phyloP scores from a whole-genome alignment of 1,139 yeast genomes.

The Suhomyces ambrosiae region DNA sequence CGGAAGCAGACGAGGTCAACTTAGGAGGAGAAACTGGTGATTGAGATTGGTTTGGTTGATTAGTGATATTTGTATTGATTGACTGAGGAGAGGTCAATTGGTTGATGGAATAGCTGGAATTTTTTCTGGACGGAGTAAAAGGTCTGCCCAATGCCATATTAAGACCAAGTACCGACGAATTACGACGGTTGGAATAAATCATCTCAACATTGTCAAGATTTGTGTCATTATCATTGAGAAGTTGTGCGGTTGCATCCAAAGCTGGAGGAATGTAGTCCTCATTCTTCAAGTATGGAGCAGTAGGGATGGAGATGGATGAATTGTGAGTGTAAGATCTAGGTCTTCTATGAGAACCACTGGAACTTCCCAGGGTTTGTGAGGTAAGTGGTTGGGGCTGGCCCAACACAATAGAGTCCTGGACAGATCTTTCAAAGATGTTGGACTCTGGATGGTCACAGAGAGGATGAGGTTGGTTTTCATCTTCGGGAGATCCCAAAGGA shows the following conservation, averaged over 20 bases:
- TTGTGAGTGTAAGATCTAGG: conserved; percentile 32
- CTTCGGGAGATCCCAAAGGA: conserved; percentile 6
- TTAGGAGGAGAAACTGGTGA: conserved; percentile 42
- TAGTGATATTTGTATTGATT: conserved; percentile 19
- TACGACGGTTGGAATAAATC: conserved; percentile 62
- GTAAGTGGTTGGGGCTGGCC: conserved; percentile 10
- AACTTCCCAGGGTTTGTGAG: conserved; percentile 9
- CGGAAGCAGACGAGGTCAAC: conserved; percentile 46
- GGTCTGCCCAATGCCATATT: conserved; percentile 62
- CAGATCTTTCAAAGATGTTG: conserved; percentile 64
- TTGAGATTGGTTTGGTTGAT: conserved; percentile 17
- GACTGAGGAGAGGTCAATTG: conserved; percentile 19
- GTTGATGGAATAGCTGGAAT: conserved; percentile 38
- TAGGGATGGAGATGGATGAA: conserved; percentile 22
- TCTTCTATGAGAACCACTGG: conserved; percentile 20
- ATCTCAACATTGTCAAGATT: conserved; percentile 71
- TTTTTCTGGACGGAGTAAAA: conserved; percentile 43
- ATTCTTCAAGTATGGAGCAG: conserved; percentile 29
- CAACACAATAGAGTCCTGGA: conserved; percentile 44
- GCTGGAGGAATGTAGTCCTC: conserved; percentile 83
- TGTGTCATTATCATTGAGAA: conserved; percentile 56
- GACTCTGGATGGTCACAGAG: conserved; percentile 47
- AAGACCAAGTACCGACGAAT: conserved; percentile 60
- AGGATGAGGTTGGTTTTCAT: conserved; percentile 11
- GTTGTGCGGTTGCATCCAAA: conserved; percentile 73